These are phyloP conservation scores for Naganishia onofrii DNA, from an alignment of 768 basidiomycete genomes.

Conservation along the genomic window DNA sequence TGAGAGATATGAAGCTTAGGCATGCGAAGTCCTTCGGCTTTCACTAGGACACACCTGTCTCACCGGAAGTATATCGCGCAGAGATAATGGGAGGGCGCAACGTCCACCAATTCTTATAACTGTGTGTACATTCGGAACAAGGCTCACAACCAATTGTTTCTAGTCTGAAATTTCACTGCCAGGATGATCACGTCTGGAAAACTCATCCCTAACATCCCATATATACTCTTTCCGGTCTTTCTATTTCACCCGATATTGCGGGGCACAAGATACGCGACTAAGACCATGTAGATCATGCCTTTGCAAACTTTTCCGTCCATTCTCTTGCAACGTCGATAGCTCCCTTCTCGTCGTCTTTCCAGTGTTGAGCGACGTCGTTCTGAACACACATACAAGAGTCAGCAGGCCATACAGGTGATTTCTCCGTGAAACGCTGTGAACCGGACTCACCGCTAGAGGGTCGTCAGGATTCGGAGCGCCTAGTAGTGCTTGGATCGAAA, in stretches of 20 bases:
- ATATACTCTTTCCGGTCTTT: neutral
- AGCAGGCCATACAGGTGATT: neutral
- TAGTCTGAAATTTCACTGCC: neutral
- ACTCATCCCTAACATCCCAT: neutral
- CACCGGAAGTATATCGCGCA: too few species aligned
- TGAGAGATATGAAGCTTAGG: too few species aligned
- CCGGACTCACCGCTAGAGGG: constrained; percentile 39
- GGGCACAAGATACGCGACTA: too few species aligned
- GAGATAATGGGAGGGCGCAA: too few species aligned
- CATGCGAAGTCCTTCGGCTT: too few species aligned
- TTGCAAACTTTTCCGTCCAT: constrained; percentile 90
- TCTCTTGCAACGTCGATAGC: constrained; percentile 88
- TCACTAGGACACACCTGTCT: too few species aligned
- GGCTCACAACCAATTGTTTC: neutral
- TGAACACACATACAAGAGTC: neutral
- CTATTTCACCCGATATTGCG: neutral
- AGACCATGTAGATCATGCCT: neutral
- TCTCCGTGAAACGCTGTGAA: neutral
- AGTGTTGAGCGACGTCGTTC: constrained; percentile 76
- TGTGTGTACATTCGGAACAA: neutral
- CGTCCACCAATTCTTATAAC: neutral
- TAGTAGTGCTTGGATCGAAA: constrained; percentile 94
- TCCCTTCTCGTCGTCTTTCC: constrained; percentile 93
- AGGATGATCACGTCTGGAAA: neutral
- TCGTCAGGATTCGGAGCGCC: constrained; percentile 83